Percentiles rank a stretch among this genome's conserved stretches.
phyloP scores from a whole-genome alignment of 176 grass and related monocot genomes.

The Bonia amplexicaulis region DNA sequence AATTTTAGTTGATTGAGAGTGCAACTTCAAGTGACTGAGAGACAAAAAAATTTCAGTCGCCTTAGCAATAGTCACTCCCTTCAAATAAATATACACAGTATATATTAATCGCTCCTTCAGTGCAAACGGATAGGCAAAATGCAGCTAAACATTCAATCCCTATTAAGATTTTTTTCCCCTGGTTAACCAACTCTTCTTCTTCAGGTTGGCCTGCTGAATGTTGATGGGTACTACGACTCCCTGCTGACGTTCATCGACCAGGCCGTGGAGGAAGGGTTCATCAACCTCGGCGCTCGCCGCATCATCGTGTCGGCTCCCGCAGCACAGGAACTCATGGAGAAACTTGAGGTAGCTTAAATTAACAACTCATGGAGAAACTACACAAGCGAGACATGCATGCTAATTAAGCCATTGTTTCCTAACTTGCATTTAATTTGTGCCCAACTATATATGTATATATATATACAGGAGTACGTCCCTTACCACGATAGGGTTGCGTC shows the following conservation, averaged over 20 bases:
- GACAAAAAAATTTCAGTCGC: too few relatives aligned
- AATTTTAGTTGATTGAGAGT: too few relatives aligned
- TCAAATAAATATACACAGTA: background rate
- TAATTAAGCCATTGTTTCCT: background rate
- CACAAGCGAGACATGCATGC: background rate
- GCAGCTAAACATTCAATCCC: background rate
- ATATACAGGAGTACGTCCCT: conserved; percentile 12
- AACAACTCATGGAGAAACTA: background rate
- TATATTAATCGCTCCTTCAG: background rate
- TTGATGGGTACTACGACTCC: conserved; percentile 69
- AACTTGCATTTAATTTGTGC: background rate
- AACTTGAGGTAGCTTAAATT: conserved; percentile 28
- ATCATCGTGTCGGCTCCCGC: conserved; percentile 46
- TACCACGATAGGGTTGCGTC: conserved; percentile 34
- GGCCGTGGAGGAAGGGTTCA: conserved; percentile 60
- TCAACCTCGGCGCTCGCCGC: conserved; percentile 42
- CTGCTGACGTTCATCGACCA: conserved; percentile 59
- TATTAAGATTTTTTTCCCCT: too few relatives aligned
- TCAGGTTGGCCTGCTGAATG: conserved; percentile 66
- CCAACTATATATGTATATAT: background rate
- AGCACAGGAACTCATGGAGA: conserved; percentile 38
- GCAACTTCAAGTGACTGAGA: too few relatives aligned
- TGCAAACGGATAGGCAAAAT: conserved; percentile 20
- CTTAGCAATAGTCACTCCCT: too few relatives aligned
- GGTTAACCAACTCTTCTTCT: background rate